Conservation (phyloP, 164 flowering plant species). For the Chimonanthus praecox region DNA sequence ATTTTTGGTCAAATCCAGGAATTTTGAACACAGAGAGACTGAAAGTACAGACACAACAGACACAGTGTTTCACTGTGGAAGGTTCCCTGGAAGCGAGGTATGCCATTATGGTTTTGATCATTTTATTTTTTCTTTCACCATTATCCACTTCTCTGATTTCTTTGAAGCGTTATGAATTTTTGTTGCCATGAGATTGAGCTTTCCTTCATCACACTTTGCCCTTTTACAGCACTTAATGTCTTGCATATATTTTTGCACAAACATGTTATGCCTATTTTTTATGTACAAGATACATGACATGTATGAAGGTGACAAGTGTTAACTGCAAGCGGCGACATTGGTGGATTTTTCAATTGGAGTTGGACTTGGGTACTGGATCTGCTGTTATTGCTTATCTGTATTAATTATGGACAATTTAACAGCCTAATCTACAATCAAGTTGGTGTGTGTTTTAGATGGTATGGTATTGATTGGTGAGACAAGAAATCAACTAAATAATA, state of each 20-base stretch:
- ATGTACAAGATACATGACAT: neutral
- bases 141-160: neutral
- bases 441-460: no score
- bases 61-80: neutral
- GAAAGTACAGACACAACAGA: neutral
- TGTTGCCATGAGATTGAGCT: neutral
- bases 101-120: neutral
- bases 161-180: neutral
- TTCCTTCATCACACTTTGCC: neutral
- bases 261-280: neutral
- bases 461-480: no score
- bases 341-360: no score
- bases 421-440: no score
- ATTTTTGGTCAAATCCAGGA: neutral
- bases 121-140: neutral
- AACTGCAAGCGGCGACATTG: neutral
- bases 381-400: neutral
- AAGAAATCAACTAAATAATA: no score
- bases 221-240: neutral
- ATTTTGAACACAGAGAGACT: neutral
- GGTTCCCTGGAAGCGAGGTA: constrained; percentile 1
- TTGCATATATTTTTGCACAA: neutral
- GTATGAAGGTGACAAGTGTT: neutral
- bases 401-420: no score
- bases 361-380: no score